These are phyloP conservation scores for Colletotrichum sp. DNA, from an alignment of 2,329 filamentous ascomycete species.

Conservation along the genomic window DNA sequence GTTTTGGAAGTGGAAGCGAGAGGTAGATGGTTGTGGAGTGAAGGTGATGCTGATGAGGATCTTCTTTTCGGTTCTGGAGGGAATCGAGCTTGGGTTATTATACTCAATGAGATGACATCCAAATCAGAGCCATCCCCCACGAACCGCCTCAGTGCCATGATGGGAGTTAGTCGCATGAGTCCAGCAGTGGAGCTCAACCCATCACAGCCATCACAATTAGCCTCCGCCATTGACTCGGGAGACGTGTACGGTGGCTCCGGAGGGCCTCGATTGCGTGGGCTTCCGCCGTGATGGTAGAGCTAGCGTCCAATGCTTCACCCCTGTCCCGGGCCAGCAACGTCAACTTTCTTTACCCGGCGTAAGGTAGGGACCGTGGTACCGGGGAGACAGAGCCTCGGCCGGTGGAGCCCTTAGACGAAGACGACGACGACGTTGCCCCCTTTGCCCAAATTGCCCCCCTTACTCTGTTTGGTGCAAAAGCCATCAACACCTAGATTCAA, in stretches of 20 bases:
- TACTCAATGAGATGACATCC: neutral
- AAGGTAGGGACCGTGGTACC: neutral
- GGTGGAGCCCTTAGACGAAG: neutral
- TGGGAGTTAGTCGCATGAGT: neutral
- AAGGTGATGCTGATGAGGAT: neutral
- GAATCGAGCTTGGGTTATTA: neutral
- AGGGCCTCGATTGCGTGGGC: slow-evolving; percentile 3
- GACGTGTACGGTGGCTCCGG: neutral
- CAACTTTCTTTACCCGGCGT: neutral
- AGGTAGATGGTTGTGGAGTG: neutral
- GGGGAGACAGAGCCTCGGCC: neutral
- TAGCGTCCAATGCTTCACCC: neutral
- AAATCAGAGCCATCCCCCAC: neutral
- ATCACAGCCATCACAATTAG: neutral
- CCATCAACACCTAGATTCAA: neutral
- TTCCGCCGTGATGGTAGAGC: neutral
- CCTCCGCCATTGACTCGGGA: neutral
- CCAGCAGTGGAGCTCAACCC: neutral
- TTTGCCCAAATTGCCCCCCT: neutral
- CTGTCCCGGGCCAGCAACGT: neutral
- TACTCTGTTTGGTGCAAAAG: neutral
- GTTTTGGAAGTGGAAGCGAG: neutral
- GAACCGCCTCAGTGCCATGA: neutral
- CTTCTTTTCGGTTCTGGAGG: neutral
- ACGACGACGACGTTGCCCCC: neutral